A percentile compares a stretch with the other conserved stretches of the same genome.
phyloP scores from a whole-genome alignment of 2,329 filamentous ascomycete genomes.

The Tolypocladium tropicale region DNA sequence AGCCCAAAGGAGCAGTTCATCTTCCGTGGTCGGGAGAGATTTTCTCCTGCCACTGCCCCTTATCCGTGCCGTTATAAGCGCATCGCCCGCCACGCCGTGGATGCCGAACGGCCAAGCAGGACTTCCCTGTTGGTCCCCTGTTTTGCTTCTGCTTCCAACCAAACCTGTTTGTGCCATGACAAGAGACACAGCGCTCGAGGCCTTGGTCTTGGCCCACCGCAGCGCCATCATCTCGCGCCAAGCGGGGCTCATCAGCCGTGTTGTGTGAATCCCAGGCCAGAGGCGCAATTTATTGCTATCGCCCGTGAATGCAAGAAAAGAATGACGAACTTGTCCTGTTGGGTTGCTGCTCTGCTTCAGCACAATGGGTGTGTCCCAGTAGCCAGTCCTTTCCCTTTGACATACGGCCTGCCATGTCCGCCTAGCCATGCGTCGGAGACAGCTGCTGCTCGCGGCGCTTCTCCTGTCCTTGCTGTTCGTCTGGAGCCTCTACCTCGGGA shows the following conservation, averaged over 20 bases:
- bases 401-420: not conserved
- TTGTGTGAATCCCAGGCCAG: not conserved
- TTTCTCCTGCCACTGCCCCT: too few relatives aligned
- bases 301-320: not conserved
- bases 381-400: not conserved
- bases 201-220: too few relatives aligned
- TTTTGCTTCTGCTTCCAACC: too few relatives aligned
- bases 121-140: too few relatives aligned
- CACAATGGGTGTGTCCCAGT: not conserved
- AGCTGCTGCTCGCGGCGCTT: not conserved
- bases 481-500: not conserved
- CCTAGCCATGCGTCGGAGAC: not conserved
- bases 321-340: not conserved
- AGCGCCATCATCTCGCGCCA: too few relatives aligned
- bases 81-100: too few relatives aligned
- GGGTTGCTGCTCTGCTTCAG: not conserved
- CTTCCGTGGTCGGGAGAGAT: too few relatives aligned
- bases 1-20: too few relatives aligned
- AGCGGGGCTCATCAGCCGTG: not conserved
- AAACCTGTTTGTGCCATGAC: too few relatives aligned
- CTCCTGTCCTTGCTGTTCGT: not conserved
- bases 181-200: too few relatives aligned
- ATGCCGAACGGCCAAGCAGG: too few relatives aligned
- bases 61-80: too few relatives aligned
- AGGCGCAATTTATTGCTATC: not conserved